Base-by-base conservation (phyloP, 176 grass and related monocot species). In the Miscanthus lutarioriparius region DNA sequence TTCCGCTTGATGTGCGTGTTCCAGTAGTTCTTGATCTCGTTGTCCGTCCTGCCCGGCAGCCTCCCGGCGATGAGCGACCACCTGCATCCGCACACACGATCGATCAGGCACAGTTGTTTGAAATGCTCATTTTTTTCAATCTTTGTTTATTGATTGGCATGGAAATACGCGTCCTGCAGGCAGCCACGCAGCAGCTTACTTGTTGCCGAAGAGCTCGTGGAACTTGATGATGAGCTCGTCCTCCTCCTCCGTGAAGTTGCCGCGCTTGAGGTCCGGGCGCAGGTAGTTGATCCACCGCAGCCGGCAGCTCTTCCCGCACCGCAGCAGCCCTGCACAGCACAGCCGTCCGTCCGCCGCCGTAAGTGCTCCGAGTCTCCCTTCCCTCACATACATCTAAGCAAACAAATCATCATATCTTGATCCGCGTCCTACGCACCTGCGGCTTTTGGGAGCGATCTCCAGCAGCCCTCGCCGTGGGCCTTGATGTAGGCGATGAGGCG, bases 21-120 rank as follows among this genome's bases (percentile, higher is more conserved):
- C 94, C 94, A 97, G 72, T 97, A 94, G 82, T 97, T 97, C 79
- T 97, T 97, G 87, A 97, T 97, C 82, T 97, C 94, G 72, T 97
- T 97, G 78, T 97, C 94, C 4, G 94, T 97, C 30, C 94, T 75
- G 12, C 94, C 94, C 1, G 92, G 94, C 80, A 97, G 82, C 45
- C 87, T 85, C 10, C 90, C 92, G 36, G 94, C 94, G 72, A 97
- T 97, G 80, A 97, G 82, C 77, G 94, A 97, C 94, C 94, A 97
- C 70, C 94, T 97, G 35, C 56, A 11, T 1, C 12, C 1, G 1
- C 8, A 25, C 4, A 61, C 22, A 61, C 56, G 8, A 58, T 56
- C 59, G 23, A 26, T 64, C 59, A 28, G 61, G 10, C 7, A 58
- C 53, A 9, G 2, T n/a, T 53, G 17, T 53, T n/a, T n/a, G 13